A percentile compares a stretch with the other conserved stretches of the same genome.
phyloP scores from a whole-genome alignment of 768 basidiomycete species.

The Suillus paluster region DNA sequence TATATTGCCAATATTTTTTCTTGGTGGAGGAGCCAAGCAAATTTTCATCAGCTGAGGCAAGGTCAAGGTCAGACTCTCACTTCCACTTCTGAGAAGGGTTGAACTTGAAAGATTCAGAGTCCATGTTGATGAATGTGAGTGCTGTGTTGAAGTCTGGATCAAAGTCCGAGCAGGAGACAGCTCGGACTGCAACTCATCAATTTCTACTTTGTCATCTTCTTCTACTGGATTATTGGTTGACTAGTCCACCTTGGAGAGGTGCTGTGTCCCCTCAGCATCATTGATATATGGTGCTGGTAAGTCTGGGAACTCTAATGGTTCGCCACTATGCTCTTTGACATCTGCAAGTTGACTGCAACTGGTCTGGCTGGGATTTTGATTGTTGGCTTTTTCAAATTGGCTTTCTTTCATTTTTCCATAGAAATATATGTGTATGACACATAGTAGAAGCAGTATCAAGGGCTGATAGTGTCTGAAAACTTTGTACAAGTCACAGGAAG shows the following conservation, averaged over 20 bases:
- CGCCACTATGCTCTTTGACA: neutral
- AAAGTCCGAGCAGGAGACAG: no score
- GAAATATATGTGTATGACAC: neutral
- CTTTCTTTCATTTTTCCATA: neutral
- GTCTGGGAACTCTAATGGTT: neutral
- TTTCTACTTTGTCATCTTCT: neutral
- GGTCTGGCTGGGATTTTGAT: neutral
- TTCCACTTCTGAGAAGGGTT: no score
- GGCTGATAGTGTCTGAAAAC: neutral
- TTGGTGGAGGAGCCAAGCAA: no score
- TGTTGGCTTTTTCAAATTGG: neutral
- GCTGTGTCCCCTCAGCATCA: neutral
- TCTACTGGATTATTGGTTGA: neutral
- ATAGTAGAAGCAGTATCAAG: neutral
- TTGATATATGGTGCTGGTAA: neutral
- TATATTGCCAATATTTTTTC: no score
- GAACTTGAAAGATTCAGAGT: no score
- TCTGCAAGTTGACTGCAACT: no score
- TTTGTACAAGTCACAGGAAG: neutral
- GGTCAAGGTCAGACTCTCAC: no score
- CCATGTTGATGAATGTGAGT: no score
- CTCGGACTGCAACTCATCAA: neutral
- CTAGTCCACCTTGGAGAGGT: neutral
- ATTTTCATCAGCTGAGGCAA: no score
- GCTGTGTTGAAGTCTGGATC: no score